Conservation (phyloP, 257 asterid genomes). For the Solanum appendiculatum region DNA sequence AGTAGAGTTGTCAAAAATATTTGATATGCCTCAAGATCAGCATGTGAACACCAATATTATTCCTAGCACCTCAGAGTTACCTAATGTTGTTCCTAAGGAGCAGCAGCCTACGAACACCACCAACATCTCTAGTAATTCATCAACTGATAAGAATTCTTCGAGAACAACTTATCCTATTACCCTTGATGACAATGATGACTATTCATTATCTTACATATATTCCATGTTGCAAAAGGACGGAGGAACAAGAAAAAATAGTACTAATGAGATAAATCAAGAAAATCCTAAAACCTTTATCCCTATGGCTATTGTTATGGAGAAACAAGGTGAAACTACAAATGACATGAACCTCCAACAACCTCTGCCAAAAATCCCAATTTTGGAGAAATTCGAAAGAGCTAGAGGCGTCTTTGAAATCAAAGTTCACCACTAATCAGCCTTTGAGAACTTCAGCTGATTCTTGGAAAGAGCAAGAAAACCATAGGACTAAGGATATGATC, state of each 20-base stretch:
- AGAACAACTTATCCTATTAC: neutral
- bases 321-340: neutral
- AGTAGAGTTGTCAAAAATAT: neutral
- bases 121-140: too few species aligned
- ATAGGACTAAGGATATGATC: neutral
- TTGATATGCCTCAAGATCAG: neutral
- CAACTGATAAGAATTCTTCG: neutral
- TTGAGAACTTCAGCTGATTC: neutral
- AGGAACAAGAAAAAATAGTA: neutral
- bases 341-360: neutral
- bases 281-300: neutral
- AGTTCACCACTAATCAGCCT: neutral
- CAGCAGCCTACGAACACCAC: neutral
- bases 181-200: neutral
- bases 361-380: neutral
- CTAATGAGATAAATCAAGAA: neutral
- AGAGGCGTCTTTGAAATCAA: neutral
- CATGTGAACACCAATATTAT: neutral
- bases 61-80: neutral
- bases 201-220: neutral
- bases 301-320: neutral
- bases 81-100: neutral
- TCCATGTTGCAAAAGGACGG: neutral
- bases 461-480: neutral
- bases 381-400: neutral